A percentile compares a stretch with the other conserved stretches of the same genome.
Conservation (phyloP, 1,139 yeast genomes). For the Yamadazyma oceani region DNA sequence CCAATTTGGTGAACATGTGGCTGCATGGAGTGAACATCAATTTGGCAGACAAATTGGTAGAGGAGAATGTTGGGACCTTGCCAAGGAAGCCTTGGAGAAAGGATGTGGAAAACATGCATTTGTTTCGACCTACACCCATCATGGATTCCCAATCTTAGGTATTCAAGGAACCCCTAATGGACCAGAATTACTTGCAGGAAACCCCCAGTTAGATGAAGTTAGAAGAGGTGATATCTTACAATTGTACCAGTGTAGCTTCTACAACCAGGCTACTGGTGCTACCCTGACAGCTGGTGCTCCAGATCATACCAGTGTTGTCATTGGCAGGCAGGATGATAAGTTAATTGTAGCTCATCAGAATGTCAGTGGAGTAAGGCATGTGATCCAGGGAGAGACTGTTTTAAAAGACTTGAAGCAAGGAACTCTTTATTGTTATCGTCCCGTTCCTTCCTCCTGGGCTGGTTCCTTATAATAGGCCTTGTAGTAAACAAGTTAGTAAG, state of each 20-base stretch:
- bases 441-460: constrained; percentile 32
- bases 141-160: constrained; percentile 57
- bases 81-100: constrained; percentile 58
- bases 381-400: constrained; percentile 44
- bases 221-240: constrained; percentile 46
- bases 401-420: constrained; percentile 50
- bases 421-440: constrained; percentile 51
- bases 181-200: constrained; percentile 16
- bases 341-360: constrained; percentile 62
- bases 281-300: constrained; percentile 54
- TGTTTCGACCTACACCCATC: constrained; percentile 52
- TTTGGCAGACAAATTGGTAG: constrained; percentile 58
- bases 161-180: constrained; percentile 28
- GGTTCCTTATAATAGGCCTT: constrained; percentile 4
- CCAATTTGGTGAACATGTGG: constrained; percentile 54
- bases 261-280: constrained; percentile 25
- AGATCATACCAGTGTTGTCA: constrained; percentile 65
- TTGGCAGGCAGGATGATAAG: constrained; percentile 30
- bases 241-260: constrained; percentile 44
- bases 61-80: constrained; percentile 83
- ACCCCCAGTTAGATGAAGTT: constrained; percentile 33
- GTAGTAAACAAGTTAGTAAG: background rate
- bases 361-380: constrained; percentile 50
- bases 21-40: constrained; percentile 61
- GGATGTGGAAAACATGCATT: constrained; percentile 67